Percentiles rank a stretch among this genome's conserved stretches.
Evolutionary conservation across 2,329 filamentous ascomycete species (phyloP).

Genomic region (Fusarium mexicanum): DNA sequence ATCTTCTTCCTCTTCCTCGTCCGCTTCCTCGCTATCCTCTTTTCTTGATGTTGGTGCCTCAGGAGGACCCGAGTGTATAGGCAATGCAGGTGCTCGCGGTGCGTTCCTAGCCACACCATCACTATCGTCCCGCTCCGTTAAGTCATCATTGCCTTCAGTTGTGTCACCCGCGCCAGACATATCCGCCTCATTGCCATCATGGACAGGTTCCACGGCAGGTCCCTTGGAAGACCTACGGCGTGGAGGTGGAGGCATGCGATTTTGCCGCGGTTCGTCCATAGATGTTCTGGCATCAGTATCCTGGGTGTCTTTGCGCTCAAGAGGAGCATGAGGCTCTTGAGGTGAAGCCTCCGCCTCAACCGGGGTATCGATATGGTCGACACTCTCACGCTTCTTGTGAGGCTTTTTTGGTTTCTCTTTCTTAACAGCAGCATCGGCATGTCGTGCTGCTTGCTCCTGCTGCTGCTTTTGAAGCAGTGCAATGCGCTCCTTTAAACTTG

Average conservation of each 20-base stretch:
- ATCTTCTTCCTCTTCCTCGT: constrained; percentile 76
- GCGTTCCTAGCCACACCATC: constrained; percentile 64
- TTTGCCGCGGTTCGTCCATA: constrained; percentile 55
- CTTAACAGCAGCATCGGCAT: constrained; percentile 79
- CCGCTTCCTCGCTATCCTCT: constrained; percentile 68
- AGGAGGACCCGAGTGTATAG: constrained; percentile 35
- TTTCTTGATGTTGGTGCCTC: constrained; percentile 39
- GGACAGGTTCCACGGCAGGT: constrained; percentile 53
- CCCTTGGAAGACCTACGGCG: constrained; percentile 64
- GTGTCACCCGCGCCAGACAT: constrained; percentile 72
- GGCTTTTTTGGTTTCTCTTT: constrained; percentile 87
- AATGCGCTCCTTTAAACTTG: constrained; percentile 94
- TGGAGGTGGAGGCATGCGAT: constrained; percentile 54
- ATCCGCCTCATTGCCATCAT: constrained; percentile 72
- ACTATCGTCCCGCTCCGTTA: constrained; percentile 78
- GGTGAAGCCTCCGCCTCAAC: constrained; percentile 44
- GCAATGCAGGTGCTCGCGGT: constrained; percentile 52
- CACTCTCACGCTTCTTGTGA: constrained; percentile 73
- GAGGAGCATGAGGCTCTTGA: constrained; percentile 39
- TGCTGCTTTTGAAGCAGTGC: constrained; percentile 94
- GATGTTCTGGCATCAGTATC: constrained; percentile 61
- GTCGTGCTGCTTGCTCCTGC: constrained; percentile 84
- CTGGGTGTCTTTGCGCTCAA: constrained; percentile 59
- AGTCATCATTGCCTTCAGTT: constrained; percentile 68
- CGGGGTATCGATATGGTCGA: constrained; percentile 45